Percentiles rank a stretch among this genome's conserved stretches.
Evolutionary conservation across 768 basidiomycete species (phyloP).

Genomic region (Guyanaporus albipodus): DNA sequence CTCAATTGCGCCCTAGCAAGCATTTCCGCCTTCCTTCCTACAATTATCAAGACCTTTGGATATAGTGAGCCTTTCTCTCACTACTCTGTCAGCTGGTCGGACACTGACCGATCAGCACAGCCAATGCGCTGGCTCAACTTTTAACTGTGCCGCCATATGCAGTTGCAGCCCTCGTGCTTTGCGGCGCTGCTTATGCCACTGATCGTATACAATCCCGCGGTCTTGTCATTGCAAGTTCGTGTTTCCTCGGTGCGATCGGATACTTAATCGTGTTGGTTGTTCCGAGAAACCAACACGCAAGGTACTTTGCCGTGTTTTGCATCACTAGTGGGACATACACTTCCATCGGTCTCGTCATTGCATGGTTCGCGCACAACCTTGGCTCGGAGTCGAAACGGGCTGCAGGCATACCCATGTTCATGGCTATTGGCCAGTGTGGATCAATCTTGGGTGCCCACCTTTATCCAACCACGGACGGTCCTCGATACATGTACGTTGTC

Average conservation of each 20-base stretch:
- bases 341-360: constrained; percentile 66
- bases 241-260: constrained; percentile 36
- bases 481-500: constrained; percentile 55
- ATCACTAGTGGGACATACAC: constrained; percentile 77
- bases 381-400: constrained; percentile 78
- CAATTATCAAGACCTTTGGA: constrained; percentile 72
- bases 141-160: constrained; percentile 82
- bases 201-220: constrained; percentile 65
- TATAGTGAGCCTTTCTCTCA: constrained; percentile 48
- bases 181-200: constrained; percentile 54
- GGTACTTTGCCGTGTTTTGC: constrained; percentile 77
- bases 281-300: constrained; percentile 50
- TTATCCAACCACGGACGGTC: constrained; percentile 61
- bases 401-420: constrained; percentile 72
- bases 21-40: constrained; percentile 79
- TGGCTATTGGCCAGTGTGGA: constrained; percentile 77
- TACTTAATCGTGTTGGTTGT: constrained; percentile 62
- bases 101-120: constrained; percentile 30
- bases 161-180: constrained; percentile 61
- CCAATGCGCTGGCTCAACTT: constrained; percentile 62
- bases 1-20: constrained; percentile 75
- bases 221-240: constrained; percentile 30
- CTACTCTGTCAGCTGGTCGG: too few species aligned
- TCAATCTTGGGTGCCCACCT: constrained; percentile 74
- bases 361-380: constrained; percentile 78